Conservation (phyloP, 2,329 filamentous ascomycete genomes). For the Sarocladium oryzae region DNA sequence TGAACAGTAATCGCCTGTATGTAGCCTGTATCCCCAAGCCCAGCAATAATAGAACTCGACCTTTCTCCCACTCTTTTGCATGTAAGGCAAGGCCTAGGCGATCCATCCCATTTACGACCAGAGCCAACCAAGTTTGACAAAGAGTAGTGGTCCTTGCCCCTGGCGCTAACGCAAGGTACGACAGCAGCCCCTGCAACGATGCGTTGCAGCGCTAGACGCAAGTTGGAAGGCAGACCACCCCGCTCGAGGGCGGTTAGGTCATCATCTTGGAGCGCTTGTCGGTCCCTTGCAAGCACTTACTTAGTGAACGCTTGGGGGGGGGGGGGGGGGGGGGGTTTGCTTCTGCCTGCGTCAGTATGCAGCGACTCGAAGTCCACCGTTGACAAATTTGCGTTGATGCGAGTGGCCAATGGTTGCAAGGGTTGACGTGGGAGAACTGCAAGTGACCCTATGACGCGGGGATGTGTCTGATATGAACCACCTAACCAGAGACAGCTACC, state of each 20-base stretch:
- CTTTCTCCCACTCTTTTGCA: not conserved
- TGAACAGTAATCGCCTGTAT: no score
- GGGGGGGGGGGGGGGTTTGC: no score
- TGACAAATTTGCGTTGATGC: no score
- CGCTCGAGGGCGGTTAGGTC: not conserved
- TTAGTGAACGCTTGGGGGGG: no score
- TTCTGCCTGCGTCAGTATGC: no score
- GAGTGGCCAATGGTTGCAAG: not conserved
- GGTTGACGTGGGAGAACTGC: not conserved
- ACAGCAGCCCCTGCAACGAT: conserved; percentile 1
- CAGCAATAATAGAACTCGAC: not conserved
- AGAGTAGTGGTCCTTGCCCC: conserved; percentile 3
- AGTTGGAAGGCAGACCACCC: not conserved
- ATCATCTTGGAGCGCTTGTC: not conserved
- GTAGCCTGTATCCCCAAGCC: not conserved
- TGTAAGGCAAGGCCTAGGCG: not conserved
- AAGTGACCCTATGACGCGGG: conserved; percentile 4
- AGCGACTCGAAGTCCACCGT: no score
- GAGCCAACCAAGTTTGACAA: not conserved
- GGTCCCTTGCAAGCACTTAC: not conserved
- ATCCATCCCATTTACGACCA: conserved; percentile 7
- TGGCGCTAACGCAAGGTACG: conserved; percentile 10
- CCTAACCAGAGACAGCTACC: no score
- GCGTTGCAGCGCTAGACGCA: not conserved
- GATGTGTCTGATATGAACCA: not conserved